Evolutionary conservation across 306 rosid species (phyloP).

Genomic region (Malus sylvestris): DNA sequence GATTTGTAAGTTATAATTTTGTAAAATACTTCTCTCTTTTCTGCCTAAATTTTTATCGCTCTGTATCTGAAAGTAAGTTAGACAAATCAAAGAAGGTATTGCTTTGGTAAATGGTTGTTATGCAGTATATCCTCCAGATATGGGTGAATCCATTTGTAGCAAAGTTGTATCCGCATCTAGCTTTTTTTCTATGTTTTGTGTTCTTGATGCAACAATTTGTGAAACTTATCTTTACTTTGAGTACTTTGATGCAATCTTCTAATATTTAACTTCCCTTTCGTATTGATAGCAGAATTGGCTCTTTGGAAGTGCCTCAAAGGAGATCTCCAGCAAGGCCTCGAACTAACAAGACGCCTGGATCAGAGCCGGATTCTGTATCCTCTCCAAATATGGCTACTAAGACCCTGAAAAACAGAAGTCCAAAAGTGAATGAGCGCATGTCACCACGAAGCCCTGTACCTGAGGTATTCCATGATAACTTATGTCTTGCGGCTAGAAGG

Average conservation of each 20-base stretch:
- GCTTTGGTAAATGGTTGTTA: neutral
- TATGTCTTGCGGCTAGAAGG: neutral
- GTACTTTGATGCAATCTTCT: neutral
- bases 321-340: slow-evolving; percentile 58
- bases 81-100: neutral
- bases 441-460: slow-evolving; percentile 52
- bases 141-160: neutral
- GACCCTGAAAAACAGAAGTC: slow-evolving; percentile 57
- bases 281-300: slow-evolving; percentile 39
- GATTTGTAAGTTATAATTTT: neutral
- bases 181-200: neutral
- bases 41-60: neutral
- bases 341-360: slow-evolving; percentile 39
- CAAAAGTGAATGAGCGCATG: slow-evolving; percentile 49
- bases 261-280: neutral
- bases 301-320: slow-evolving; percentile 54
- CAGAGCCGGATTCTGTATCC: slow-evolving; percentile 35
- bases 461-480: slow-evolving; percentile 42
- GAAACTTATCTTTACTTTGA: neutral
- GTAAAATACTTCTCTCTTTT: neutral
- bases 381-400: slow-evolving; percentile 39
- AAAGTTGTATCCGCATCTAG: neutral
- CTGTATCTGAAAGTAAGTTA: neutral
- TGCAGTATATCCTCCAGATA: neutral
- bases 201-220: neutral